These are phyloP conservation scores for Suillus hirtellus DNA, from an alignment of 768 basidiomycete genomes.

Conservation along the genomic window DNA sequence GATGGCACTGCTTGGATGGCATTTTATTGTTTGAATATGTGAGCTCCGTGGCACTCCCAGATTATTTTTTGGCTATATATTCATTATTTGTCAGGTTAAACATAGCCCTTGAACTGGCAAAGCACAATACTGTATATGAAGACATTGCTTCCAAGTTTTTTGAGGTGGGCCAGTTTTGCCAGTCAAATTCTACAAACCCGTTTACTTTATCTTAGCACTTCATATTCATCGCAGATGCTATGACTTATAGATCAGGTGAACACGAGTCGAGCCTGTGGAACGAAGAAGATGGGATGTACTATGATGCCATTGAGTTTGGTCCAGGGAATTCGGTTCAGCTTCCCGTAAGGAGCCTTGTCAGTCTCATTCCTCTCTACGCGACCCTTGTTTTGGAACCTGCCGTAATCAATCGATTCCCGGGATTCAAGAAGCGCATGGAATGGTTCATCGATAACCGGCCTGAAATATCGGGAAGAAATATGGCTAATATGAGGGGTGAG, in stretches of 20 bases:
- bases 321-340: slow-evolving; percentile 83
- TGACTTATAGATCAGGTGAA: slow-evolving; percentile 88
- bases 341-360: slow-evolving; percentile 92
- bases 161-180: slow-evolving; percentile 48
- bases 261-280: slow-evolving; percentile 88
- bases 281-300: slow-evolving; percentile 97
- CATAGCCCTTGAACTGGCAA: slow-evolving; percentile 96
- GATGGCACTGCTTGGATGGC: slow-evolving; percentile 99
- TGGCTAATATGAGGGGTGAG: slow-evolving; percentile 92
- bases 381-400: slow-evolving; percentile 92
- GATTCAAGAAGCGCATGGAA: slow-evolving; percentile 98
- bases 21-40: slow-evolving; percentile 98
- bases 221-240: slow-evolving; percentile 97
- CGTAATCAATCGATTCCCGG: slow-evolving; percentile 87
- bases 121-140: slow-evolving; percentile 97
- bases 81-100: slow-evolving; percentile 62
- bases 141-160: slow-evolving; percentile 99
- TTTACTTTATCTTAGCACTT: slow-evolving; percentile 66
- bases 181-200: slow-evolving; percentile 11
- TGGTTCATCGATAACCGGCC: slow-evolving; percentile 98
- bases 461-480: slow-evolving; percentile 84
- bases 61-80: slow-evolving; percentile 8
- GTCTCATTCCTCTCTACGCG: slow-evolving; percentile 96
- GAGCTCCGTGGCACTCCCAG: slow-evolving; percentile 22
- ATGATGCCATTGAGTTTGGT: slow-evolving; percentile 92